These are phyloP conservation scores for Skeletonema menzelii DNA, from an alignment of 108 stramenopile genomes.

Conservation along the genomic window DNA sequence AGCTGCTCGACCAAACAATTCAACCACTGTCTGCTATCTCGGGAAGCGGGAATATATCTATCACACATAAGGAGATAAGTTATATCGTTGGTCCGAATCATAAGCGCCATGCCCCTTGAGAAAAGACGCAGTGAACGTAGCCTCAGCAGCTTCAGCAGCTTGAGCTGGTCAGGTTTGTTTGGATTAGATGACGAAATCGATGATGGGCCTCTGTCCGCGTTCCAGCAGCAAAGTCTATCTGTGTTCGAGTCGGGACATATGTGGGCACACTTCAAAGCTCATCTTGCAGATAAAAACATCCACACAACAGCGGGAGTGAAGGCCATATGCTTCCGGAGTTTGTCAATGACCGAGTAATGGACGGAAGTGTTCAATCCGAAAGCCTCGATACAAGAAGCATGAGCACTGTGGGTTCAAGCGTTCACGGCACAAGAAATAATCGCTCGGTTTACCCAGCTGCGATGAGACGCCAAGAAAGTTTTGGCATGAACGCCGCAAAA, in stretches of 20 bases:
- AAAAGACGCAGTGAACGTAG: neutral
- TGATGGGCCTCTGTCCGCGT: neutral
- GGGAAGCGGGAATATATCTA: too few species aligned
- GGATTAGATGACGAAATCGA: neutral
- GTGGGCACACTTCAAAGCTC: slow-evolving; percentile 4
- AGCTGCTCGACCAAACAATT: too few species aligned
- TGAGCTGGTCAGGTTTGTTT: neutral
- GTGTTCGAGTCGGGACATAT: slow-evolving; percentile 1
- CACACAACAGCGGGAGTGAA: neutral
- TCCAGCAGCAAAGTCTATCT: slow-evolving; percentile 3
- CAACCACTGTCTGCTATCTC: too few species aligned
- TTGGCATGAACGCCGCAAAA: neutral
- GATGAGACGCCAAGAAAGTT: neutral
- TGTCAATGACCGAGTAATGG: neutral
- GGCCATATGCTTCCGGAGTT: neutral
- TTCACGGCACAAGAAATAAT: too few species aligned
- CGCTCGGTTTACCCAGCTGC: too few species aligned
- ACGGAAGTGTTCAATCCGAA: neutral
- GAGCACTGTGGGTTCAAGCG: neutral
- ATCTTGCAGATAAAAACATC: neutral
- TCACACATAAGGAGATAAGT: too few species aligned
- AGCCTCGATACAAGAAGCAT: neutral
- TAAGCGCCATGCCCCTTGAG: neutral
- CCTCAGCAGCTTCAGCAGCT: neutral
- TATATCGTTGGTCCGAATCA: too few species aligned